Base-by-base conservation (phyloP, 1,284 basidiomycete species). In the Apiotrichum mycotoxinovorans region DNA sequence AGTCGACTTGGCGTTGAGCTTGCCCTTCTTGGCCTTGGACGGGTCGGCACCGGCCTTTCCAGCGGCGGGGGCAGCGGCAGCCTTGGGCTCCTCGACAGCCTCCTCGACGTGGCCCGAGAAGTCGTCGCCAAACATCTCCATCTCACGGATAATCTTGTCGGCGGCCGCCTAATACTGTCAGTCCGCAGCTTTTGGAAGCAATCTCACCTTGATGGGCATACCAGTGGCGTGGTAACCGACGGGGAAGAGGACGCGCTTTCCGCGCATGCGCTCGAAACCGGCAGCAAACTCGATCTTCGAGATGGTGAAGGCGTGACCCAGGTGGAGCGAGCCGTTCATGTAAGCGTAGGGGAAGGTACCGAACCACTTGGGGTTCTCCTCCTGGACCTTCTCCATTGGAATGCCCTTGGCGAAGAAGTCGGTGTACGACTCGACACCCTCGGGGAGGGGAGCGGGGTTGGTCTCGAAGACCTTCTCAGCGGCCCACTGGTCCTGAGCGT, bases 221-320 rank as follows among this genome's bases (percentile, higher is more conserved):
- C 95, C 95, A 10, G 95, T 98, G 67, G 88, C 90, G 79, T 99
- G 96, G 79, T 97, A 88, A 55, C 91, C 95, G 73, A 97, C 86
- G 49, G 93, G 96, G 80, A 98, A 98, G 65, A 99, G 79, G 34
- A 90, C 91, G 37, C 90, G 84, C 80, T 96, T 96, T 54, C 96
- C 96, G 65, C 92, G 78, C 89, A 99, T 89, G 52, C 95, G 83
- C 79, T 99, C 88, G 77, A 90, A 98, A 23, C 96, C 96, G 41
- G 94, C 88, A 2, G 88, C 87, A 70, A 98, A 99, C 77, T 99
- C 96, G 75, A 98, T 88, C 81, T 99, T 99, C 61, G 91, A 94
- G 77, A 98, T 91, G 42, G 94, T 95, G 79, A 99, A 99, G 0
- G 90, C 95, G 79, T 99, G 96, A 42, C 96, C 96, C 35, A 98